These are phyloP conservation scores for Cladophialophora psammophila DNA, from an alignment of 2,329 filamentous ascomycete species.

Conservation along the genomic window DNA sequence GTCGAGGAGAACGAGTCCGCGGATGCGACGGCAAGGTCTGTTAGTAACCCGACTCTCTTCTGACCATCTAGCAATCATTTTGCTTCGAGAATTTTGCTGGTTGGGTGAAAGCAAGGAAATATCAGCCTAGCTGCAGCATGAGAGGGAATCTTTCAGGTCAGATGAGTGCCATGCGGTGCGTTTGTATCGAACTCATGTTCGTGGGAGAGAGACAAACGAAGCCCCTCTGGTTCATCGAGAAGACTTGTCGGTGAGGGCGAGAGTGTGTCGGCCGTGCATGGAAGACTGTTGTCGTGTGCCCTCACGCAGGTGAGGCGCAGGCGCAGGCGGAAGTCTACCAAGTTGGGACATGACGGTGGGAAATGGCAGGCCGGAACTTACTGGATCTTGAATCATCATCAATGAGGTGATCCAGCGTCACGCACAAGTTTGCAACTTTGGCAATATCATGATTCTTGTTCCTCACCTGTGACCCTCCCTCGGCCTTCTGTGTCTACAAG, in stretches of 20 bases:
- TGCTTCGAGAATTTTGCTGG: slow-evolving; percentile 15
- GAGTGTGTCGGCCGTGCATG: slow-evolving; percentile 2
- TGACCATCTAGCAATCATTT: slow-evolving; percentile 14
- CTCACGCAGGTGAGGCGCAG: background rate
- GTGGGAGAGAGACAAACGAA: slow-evolving; percentile 1
- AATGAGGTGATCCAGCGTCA: background rate
- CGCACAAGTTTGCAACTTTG: background rate
- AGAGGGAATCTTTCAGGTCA: slow-evolving; percentile 20
- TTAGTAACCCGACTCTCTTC: slow-evolving; percentile 10
- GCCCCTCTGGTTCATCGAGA: slow-evolving; percentile 16
- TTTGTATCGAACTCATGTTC: slow-evolving; percentile 29
- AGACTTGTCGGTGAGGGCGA: slow-evolving; percentile 4
- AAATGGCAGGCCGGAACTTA: background rate
- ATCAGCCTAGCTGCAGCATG: slow-evolving; percentile 10
- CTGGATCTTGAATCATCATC: background rate
- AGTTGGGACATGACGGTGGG: background rate
- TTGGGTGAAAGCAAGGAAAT: slow-evolving; percentile 10
- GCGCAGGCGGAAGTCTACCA: background rate
- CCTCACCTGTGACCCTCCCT: background rate
- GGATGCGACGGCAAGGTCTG: slow-evolving; percentile 14
- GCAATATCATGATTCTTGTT: background rate
- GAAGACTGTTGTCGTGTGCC: slow-evolving; percentile 11
- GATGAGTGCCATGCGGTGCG: slow-evolving; percentile 26
- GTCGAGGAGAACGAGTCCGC: slow-evolving; percentile 5
- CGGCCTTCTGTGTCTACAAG: background rate